Base-by-base conservation (phyloP, 1,139 yeast species). In the Suzukiozyma palmioleophila region DNA sequence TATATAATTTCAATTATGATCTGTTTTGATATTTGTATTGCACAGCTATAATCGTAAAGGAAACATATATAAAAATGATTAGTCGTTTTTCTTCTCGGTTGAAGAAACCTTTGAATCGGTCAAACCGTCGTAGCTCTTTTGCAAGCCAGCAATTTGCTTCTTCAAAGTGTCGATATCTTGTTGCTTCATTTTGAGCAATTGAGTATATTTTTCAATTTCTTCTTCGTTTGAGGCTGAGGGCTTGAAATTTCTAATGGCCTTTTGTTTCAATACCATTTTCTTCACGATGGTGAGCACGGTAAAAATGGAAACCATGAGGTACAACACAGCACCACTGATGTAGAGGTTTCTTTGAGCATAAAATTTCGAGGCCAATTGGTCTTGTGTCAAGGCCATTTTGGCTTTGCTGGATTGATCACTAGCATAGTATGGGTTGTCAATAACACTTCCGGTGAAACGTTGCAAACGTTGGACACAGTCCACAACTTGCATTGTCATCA, bases 261-360 rank as follows among this genome's bases (percentile, higher is more conserved):
- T 65, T 55, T 81, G 80, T 56, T 81, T 81, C 48, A 66, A 66
- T 33, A 81, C 80, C 58, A 81, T 62, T 52, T 81, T 78, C 48
- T 69, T 72, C 36, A 82, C 68, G 39, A 82, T 69, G 28, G 75
- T 66, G 45, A 75, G 66, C 33, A 80, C 79, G 7, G 84, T 80
- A 39, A 69, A 70, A 41, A 81, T 78, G 3, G 85, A 81, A 38
- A 79, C 48, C 44, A 68, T 72, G 47, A 81, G 71, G 57, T 81
- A 82, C 46, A 82, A 57, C 3, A 82, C 81, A 7, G 86, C 86
- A 3, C 89, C 90, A 13, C 83, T 74, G 43, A 84, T 72, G 57
- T 84, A 83, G 47, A 82, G 65, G 51, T 84, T 84, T 53, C 92
- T 70, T 56, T 84, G 89, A 34, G 83, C 73, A 51, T 81, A 81